phyloP scores from a whole-genome alignment of 2,329 filamentous ascomycete species.

The Penicillium sp. region DNA sequence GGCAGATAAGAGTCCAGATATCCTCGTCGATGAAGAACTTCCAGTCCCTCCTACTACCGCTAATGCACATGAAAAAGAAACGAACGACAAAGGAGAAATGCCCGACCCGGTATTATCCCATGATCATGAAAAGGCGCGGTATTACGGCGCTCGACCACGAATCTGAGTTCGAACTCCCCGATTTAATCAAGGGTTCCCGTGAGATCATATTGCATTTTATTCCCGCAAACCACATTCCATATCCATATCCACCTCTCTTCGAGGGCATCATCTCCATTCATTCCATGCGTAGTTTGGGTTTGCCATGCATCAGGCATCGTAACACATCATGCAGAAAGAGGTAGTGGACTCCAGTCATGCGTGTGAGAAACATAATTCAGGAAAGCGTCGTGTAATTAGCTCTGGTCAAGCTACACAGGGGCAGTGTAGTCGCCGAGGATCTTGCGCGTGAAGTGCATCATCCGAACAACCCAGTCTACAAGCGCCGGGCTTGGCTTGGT shows the following conservation, averaged over 20 bases:
- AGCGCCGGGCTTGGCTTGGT: slow-evolving; percentile 55
- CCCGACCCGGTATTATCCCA: not conserved
- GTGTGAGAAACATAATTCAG: not conserved
- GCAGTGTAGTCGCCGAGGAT: slow-evolving; percentile 27
- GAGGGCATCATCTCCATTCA: not conserved
- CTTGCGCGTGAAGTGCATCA: slow-evolving; percentile 50
- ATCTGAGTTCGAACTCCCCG: not conserved
- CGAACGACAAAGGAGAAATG: not conserved
- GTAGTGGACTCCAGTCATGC: slow-evolving; percentile 6
- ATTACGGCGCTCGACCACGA: not conserved
- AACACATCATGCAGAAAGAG: slow-evolving; percentile 2
- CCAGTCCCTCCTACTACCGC: not conserved
- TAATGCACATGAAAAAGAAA: not conserved
- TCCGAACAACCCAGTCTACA: slow-evolving; percentile 41
- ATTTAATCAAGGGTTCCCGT: not conserved
- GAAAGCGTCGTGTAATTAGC: not conserved
- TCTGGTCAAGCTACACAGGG: not conserved
- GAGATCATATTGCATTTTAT: not conserved
- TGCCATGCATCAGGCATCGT: slow-evolving; percentile 8
- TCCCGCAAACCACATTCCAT: not conserved
- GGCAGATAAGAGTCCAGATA: not conserved
- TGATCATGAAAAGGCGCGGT: not conserved
- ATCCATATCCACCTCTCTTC: not conserved
- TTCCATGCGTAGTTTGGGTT: not conserved
- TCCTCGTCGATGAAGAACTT: not conserved